These are phyloP conservation scores for Volutella citrinella DNA, from an alignment of 2,329 filamentous ascomycete species.

Conservation along the genomic window DNA sequence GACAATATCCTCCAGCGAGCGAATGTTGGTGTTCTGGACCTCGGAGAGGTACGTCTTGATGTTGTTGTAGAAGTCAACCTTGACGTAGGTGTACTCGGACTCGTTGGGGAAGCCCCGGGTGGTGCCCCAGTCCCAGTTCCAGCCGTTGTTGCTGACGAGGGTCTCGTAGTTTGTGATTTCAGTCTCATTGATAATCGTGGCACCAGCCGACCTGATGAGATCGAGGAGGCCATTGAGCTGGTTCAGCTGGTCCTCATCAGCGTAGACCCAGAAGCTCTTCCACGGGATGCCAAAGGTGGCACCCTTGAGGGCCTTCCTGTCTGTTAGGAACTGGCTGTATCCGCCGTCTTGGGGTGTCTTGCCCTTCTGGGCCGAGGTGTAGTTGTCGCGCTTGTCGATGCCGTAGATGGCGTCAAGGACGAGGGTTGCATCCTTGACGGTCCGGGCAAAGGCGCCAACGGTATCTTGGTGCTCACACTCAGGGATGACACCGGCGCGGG, in stretches of 20 bases:
- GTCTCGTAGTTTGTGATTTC: constrained; percentile 62
- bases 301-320: constrained; percentile 51
- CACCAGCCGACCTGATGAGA: constrained; percentile 58
- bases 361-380: constrained; percentile 56
- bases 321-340: constrained; percentile 55
- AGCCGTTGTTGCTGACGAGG: constrained; percentile 64
- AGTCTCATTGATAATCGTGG: constrained; percentile 65
- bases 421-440: constrained; percentile 65
- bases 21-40: constrained; percentile 58
- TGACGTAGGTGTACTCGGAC: constrained; percentile 71
- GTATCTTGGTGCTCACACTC: constrained; percentile 67
- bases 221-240: constrained; percentile 47
- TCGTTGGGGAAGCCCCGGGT: constrained; percentile 64
- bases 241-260: constrained; percentile 51
- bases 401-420: constrained; percentile 68
- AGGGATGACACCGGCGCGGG: constrained; percentile 61
- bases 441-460: constrained; percentile 65
- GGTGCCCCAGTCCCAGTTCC: constrained; percentile 70
- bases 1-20: constrained; percentile 62
- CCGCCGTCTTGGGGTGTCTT: constrained; percentile 53
- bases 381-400: constrained; percentile 60
- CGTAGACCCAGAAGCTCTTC: constrained; percentile 66
- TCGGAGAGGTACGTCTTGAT: constrained; percentile 61
- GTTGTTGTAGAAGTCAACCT: constrained; percentile 65
- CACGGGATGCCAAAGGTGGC: constrained; percentile 70